Conservation (phyloP, 139 green algal species). For the Chlamydomonas eustigma region DNA sequence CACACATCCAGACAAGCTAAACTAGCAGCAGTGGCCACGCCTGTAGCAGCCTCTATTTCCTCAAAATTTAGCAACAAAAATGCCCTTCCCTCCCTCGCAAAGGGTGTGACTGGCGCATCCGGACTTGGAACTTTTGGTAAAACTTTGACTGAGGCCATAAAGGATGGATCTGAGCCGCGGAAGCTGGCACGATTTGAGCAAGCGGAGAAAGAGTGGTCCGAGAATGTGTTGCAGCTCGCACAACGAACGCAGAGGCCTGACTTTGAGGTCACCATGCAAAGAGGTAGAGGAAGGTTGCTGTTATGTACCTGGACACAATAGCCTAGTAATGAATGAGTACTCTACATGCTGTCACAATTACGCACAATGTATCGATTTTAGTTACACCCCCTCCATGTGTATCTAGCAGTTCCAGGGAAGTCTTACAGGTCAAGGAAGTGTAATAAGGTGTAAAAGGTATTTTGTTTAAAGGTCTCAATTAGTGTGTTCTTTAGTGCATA, state of each 20-base stretch:
- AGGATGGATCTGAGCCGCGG: conserved; percentile 2
- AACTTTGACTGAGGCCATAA: conserved; percentile 18
- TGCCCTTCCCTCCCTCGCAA: background rate
- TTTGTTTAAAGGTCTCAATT: too few relatives aligned
- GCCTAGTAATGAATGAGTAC: too few relatives aligned
- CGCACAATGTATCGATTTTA: too few relatives aligned
- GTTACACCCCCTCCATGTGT: too few relatives aligned
- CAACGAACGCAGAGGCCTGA: background rate
- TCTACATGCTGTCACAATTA: too few relatives aligned
- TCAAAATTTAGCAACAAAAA: background rate
- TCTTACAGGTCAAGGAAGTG: too few relatives aligned
- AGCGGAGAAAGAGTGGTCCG: conserved; percentile 18
- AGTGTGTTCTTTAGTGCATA: too few relatives aligned
- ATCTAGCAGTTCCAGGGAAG: too few relatives aligned
- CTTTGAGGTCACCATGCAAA: conserved; percentile 27
- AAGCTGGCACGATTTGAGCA: conserved; percentile 18
- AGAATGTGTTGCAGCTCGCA: conserved; percentile 16
- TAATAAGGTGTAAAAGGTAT: too few relatives aligned
- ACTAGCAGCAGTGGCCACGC: background rate
- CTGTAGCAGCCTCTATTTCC: background rate
- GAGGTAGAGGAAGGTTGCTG: conserved; percentile 22
- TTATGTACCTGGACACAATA: too few relatives aligned
- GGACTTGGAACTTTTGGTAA: background rate
- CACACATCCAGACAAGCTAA: conserved; percentile 10
- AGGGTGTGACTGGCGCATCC: background rate